phyloP scores from a whole-genome alignment of 495 filamentous ascomycete species.

The Podospora australis region DNA sequence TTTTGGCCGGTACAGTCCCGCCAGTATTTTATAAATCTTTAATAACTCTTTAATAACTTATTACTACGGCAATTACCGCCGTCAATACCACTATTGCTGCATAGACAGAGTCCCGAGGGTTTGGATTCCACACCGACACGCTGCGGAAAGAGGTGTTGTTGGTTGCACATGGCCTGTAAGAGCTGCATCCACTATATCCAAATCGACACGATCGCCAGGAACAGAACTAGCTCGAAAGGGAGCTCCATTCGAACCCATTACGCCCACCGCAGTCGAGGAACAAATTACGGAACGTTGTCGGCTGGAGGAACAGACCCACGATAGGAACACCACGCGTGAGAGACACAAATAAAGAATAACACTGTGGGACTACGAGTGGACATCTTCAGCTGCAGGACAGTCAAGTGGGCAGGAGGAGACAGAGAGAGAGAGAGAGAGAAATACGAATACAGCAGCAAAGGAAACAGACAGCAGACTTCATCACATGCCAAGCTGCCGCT shows the following conservation, averaged over 20 bases:
- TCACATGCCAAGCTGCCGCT: slow-evolving; percentile 28
- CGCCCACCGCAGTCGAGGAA: neutral
- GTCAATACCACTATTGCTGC: too few relatives aligned
- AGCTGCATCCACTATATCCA: slow-evolving; percentile 14
- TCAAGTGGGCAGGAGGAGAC: neutral
- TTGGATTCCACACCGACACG: slow-evolving; percentile 21
- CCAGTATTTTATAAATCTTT: too few relatives aligned
- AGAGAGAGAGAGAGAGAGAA: neutral
- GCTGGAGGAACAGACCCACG: neutral
- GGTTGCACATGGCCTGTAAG: slow-evolving; percentile 18
- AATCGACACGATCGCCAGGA: slow-evolving; percentile 12
- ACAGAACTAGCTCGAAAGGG: slow-evolving; percentile 11
- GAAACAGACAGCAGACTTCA: slow-evolving; percentile 6
- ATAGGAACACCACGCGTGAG: neutral
- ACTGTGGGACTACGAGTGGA: neutral
- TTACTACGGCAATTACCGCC: too few relatives aligned
- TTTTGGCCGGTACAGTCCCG: too few relatives aligned
- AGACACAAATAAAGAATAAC: slow-evolving; percentile 1
- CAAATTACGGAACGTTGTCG: neutral
- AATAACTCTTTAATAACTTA: too few relatives aligned
- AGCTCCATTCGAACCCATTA: neutral
- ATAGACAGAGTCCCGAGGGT: slow-evolving; percentile 7
- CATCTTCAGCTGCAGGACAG: slow-evolving; percentile 8
- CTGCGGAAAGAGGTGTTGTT: slow-evolving; percentile 17
- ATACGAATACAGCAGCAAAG: too few relatives aligned